Conservation (phyloP, 345 rosid species). For the Heritiera fomes region DNA sequence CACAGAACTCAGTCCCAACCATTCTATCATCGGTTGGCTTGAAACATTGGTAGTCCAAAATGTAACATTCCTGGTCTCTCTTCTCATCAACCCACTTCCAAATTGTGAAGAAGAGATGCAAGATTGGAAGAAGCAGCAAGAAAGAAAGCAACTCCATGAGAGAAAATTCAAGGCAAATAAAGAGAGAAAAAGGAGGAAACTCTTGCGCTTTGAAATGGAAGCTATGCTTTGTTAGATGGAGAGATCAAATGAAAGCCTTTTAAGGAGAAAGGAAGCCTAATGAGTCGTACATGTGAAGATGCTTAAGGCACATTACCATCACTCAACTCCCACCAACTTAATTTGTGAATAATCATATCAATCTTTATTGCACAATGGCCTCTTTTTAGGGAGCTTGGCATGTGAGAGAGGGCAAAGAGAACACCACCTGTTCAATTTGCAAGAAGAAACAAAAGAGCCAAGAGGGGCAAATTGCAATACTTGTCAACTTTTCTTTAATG, state of each 20-base stretch:
- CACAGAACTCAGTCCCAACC: slow-evolving; percentile 47
- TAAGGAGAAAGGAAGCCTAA: neutral
- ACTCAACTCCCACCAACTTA: slow-evolving; percentile 48
- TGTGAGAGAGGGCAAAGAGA: neutral
- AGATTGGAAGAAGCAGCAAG: slow-evolving; percentile 33
- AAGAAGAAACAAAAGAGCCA: no score
- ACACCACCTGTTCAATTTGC: neutral
- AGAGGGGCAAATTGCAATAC: neutral
- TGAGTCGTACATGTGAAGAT: slow-evolving; percentile 35
- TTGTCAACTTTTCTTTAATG: neutral
- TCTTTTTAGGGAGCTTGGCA: neutral
- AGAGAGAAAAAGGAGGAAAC: neutral
- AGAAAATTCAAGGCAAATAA: neutral
- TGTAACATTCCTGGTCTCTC: slow-evolving; percentile 54
- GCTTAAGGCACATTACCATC: slow-evolving; percentile 25
- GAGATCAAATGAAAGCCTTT: slow-evolving; percentile 16
- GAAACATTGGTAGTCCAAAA: slow-evolving; percentile 59
- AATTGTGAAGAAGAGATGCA: slow-evolving; percentile 37
- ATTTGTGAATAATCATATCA: slow-evolving; percentile 10
- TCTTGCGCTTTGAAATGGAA: neutral
- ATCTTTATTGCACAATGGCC: slow-evolving; percentile 27
- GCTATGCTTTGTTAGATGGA: slow-evolving; percentile 9
- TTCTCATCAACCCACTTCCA: slow-evolving; percentile 45
- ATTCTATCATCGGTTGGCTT: slow-evolving; percentile 64
- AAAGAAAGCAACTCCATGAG: slow-evolving; percentile 44